A percentile compares a stretch with the other conserved stretches of the same genome.
phyloP scores from a whole-genome alignment of 805 yeast genomes.

The Candida pseudofarinosa region DNA sequence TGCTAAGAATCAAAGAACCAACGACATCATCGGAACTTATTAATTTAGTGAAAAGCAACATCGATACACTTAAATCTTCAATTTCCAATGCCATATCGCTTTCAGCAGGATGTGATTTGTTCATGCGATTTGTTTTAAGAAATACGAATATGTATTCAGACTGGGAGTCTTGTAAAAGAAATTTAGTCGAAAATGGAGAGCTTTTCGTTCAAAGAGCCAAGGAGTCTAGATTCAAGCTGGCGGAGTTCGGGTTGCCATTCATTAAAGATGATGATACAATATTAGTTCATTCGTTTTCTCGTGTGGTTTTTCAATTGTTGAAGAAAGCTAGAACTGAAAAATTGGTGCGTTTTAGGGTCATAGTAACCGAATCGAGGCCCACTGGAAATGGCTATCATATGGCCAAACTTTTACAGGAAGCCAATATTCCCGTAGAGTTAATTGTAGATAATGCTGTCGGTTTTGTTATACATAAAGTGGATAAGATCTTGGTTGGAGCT shows the following conservation, averaged over 20 bases:
- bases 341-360: conserved; percentile 79
- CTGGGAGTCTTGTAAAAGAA: conserved; percentile 90
- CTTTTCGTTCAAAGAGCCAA: conserved; percentile 89
- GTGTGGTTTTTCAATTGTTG: conserved; percentile 80
- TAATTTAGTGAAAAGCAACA: conserved; percentile 72
- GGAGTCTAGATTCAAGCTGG: conserved; percentile 81
- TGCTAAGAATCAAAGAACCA: conserved; percentile 79
- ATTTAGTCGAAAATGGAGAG: conserved; percentile 90
- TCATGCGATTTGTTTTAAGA: conserved; percentile 87
- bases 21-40: conserved; percentile 91
- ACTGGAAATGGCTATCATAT: conserved; percentile 68
- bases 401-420: conserved; percentile 61
- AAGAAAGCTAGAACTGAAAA: conserved; percentile 69
- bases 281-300: conserved; percentile 84
- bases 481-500: conserved; percentile 94
- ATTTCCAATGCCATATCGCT: conserved; percentile 90
- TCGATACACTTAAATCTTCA: conserved; percentile 65
- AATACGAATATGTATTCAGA: conserved; percentile 84
- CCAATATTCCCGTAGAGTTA: conserved; percentile 81
- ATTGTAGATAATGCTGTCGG: conserved; percentile 95
- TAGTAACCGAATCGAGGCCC: conserved; percentile 92
- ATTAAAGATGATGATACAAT: conserved; percentile 90
- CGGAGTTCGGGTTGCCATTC: conserved; percentile 82
- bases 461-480: conserved; percentile 82
- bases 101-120: conserved; percentile 96